Base-by-base conservation (phyloP, 805 yeast species). In the Saccharomyces mikatae region DNA sequence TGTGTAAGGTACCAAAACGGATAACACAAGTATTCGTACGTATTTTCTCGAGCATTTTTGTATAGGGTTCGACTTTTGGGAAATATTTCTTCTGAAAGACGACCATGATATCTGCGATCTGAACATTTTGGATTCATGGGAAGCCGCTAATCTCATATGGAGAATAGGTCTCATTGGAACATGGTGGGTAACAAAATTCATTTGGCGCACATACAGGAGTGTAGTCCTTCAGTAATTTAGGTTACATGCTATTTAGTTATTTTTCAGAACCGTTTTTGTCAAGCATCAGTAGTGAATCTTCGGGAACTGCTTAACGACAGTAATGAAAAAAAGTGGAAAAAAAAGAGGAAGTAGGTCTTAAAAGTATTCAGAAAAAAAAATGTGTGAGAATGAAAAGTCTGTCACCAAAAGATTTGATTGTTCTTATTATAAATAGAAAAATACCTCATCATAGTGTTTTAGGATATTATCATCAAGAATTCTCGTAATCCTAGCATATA, bases 1-100 rank as follows among this genome's bases (percentile, higher is more conserved):
- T 0, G 89, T 76, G 65, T 87, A 87, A 1, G 85, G 72, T 2
- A 69, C 57, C 26, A 71, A 56, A n/a, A 70, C 50, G 0, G 60
- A 56, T 31, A 64, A 51, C 4, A 59, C 49, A 13, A 62, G 61
- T 27, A 59, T 57, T n/a, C 52, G 47, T 32, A 58, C 49, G 48
- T 59, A 61, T 21, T 58, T 56, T 27, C 56, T 55, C 6, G 60
- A 56, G 21, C 57, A 57, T 24, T 56, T 58, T 4, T 52, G 46
- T 27, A 17, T 36, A 17, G 44, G 44, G 44, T 22, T 22, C 17
- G 44, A 10, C 44, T 36, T 36, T 36, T 36, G 44, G 11, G 44
- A 36, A 36, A 17, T 17, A 36, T 36, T 22, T 17, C 44, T 36
- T 9, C 17, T 36, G 44, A 36, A 36, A 11, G 24, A 17, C 13